phyloP scores from a whole-genome alignment of 371 early-diverging fungal species.

The Mucor ambiguus region DNA sequence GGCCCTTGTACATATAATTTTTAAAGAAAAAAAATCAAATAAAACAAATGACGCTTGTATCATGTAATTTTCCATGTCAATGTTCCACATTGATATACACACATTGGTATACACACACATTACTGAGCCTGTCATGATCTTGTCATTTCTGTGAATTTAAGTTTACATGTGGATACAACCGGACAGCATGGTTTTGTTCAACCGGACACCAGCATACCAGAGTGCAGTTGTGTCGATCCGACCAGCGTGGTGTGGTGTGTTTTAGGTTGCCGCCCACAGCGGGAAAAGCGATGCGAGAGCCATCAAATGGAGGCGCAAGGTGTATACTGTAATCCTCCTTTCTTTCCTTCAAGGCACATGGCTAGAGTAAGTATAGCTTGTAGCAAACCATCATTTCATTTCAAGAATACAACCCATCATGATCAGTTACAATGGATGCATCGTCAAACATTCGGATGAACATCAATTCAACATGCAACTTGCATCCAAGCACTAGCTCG shows the following conservation, averaged over 20 bases:
- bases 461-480: not conserved
- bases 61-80: not conserved
- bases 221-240: not conserved
- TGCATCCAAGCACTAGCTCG: not conserved
- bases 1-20: not conserved
- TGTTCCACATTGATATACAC: not conserved
- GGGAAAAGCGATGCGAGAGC: not conserved
- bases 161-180: not conserved
- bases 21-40: not conserved
- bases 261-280: not conserved
- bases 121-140: not conserved
- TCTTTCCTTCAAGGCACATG: conserved; percentile 27
- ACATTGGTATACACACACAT: not conserved
- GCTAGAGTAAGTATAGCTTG: conserved; percentile 28
- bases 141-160: not conserved
- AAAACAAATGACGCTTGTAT: not conserved
- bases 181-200: not conserved
- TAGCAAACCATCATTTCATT: not conserved
- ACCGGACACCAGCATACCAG: not conserved
- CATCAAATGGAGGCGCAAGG: conserved; percentile 16
- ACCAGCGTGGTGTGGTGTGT: not conserved
- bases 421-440: not conserved
- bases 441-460: not conserved
- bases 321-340: conserved; percentile 23
- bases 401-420: not conserved